phyloP scores from a whole-genome alignment of 1,284 basidiomycete genomes.

The Stygiomarasmius scandens region DNA sequence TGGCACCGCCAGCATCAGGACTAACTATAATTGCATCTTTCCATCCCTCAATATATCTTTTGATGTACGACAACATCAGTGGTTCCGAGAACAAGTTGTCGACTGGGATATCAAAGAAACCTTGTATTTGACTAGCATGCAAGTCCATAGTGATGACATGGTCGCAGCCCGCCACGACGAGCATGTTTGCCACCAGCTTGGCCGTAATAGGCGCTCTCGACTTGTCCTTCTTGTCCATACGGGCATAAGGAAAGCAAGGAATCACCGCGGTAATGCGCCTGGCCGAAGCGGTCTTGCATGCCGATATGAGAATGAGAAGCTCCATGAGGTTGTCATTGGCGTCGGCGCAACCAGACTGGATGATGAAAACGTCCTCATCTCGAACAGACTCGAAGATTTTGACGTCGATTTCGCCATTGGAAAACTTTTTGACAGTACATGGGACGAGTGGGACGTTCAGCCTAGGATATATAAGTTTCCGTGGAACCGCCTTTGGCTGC shows the following conservation, averaged over 20 bases:
- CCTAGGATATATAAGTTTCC: slow-evolving; percentile 56
- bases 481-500: slow-evolving; percentile 45
- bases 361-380: slow-evolving; percentile 97
- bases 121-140: slow-evolving; percentile 98
- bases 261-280: slow-evolving; percentile 98
- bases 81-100: slow-evolving; percentile 95
- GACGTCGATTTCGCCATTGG: slow-evolving; percentile 92
- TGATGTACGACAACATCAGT: slow-evolving; percentile 88
- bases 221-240: slow-evolving; percentile 99
- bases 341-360: slow-evolving; percentile 82
- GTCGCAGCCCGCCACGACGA: slow-evolving; percentile 95
- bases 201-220: slow-evolving; percentile 96
- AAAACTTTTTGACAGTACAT: slow-evolving; percentile 93
- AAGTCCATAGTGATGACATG: slow-evolving; percentile 99
- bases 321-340: slow-evolving; percentile 90
- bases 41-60: slow-evolving; percentile 87
- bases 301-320: slow-evolving; percentile 87
- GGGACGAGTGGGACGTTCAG: slow-evolving; percentile 91
- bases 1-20: slow-evolving; percentile 97
- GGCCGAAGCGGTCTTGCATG: slow-evolving; percentile 97
- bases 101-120: slow-evolving; percentile 98
- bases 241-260: slow-evolving; percentile 95
- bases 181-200: slow-evolving; percentile 97
- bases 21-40: slow-evolving; percentile 90
- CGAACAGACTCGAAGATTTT: slow-evolving; percentile 94